A percentile compares a stretch with the other conserved stretches of the same genome.
These are phyloP conservation scores for Pythium dissotocum DNA, from an alignment of 352 stramenopile genomes.

Conservation along the genomic window DNA sequence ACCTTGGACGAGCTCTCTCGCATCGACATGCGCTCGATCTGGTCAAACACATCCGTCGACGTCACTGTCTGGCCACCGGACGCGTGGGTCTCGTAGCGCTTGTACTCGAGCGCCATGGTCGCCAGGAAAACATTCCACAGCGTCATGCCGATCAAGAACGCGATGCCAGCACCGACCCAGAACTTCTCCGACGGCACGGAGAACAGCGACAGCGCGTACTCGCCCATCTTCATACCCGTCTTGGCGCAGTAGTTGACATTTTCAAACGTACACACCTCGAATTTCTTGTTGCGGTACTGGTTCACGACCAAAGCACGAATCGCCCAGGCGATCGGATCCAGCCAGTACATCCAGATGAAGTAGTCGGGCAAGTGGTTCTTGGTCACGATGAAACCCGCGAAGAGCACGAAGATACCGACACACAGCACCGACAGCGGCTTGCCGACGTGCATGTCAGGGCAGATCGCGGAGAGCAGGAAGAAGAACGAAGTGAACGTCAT, in stretches of 20 bases:
- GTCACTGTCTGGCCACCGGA: conserved; percentile 19
- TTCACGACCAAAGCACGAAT: conserved; percentile 42
- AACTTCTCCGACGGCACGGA: conserved; percentile 26
- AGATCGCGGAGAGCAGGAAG: conserved; percentile 41
- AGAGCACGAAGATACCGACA: conserved; percentile 53
- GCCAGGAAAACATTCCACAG: conserved; percentile 16
- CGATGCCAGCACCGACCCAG: conserved; percentile 25
- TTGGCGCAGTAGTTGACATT: conserved; percentile 40
- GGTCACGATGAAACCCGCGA: conserved; percentile 56
- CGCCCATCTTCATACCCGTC: conserved; percentile 33
- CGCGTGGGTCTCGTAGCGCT: conserved; percentile 23
- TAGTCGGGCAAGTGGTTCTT: conserved; percentile 49
- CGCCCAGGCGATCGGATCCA: conserved; percentile 54
- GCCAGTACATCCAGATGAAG: conserved; percentile 63
- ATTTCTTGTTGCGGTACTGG: conserved; percentile 39
- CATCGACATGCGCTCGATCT: conserved; percentile 24
- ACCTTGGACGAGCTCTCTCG: conserved; percentile 14
- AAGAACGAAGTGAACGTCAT: conserved; percentile 53
- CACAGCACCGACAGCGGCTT: conserved; percentile 47
- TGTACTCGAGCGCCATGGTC: conserved; percentile 28
- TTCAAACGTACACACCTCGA: conserved; percentile 36
- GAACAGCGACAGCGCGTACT: conserved; percentile 39
- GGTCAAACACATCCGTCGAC: conserved; percentile 19
- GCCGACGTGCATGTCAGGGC: conserved; percentile 38
- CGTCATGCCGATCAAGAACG: conserved; percentile 17